phyloP scores from a whole-genome alignment of 148 eudicot genomes.

The Cornus florida region DNA sequence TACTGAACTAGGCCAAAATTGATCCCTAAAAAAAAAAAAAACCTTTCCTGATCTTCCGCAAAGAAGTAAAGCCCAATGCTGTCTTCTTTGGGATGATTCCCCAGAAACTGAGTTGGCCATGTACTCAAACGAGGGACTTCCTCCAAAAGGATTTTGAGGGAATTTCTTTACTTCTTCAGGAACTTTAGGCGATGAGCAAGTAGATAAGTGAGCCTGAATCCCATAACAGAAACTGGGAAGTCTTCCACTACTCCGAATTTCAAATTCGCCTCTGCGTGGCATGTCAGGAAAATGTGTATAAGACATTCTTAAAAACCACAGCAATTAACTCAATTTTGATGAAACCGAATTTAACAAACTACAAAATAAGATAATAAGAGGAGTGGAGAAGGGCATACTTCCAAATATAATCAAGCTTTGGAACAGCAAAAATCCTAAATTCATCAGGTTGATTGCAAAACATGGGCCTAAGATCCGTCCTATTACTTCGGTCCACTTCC shows the following conservation, averaged over 20 bases:
- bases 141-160: constrained; percentile 53
- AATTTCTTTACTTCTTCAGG: constrained; percentile 61
- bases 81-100: constrained; percentile 62
- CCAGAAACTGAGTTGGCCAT: constrained; percentile 84
- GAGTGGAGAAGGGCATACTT: constrained; percentile 31
- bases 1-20: too few species aligned
- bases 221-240: constrained; percentile 31
- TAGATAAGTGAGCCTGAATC: constrained; percentile 51
- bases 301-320: constrained; percentile 8
- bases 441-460: constrained; percentile 5
- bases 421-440: constrained; percentile 25
- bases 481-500: background rate
- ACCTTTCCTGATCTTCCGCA: constrained; percentile 53
- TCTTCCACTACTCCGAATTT: constrained; percentile 29
- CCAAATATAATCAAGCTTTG: constrained; percentile 43
- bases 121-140: constrained; percentile 72
- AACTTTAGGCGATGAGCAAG: constrained; percentile 36
- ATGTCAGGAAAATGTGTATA: background rate
- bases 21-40: background rate
- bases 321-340: background rate
- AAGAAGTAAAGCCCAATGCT: constrained; percentile 53
- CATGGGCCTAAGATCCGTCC: background rate
- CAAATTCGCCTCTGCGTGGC: constrained; percentile 37
- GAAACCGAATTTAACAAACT: background rate
- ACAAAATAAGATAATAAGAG: too few species aligned